Conservation (phyloP, 352 stramenopile genomes). For the Phytophthora macrochlamydospora region DNA sequence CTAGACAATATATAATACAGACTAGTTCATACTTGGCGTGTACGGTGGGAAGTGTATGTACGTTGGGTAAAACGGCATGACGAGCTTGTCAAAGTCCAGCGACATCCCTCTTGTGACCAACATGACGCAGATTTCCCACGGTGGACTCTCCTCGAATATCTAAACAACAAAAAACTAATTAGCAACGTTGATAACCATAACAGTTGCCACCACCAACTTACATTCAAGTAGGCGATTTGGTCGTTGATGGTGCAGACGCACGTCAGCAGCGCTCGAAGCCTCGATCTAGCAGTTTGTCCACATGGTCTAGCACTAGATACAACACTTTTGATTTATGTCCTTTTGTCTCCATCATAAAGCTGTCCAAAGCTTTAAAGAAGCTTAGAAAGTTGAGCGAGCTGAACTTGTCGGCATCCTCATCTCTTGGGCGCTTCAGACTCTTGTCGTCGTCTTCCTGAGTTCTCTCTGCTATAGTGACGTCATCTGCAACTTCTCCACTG, state of each 20-base stretch:
- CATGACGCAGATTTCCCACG: constrained; percentile 69
- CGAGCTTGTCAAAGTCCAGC: constrained; percentile 60
- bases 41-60: constrained; percentile 70
- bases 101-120: constrained; percentile 73
- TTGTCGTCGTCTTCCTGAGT: constrained; percentile 5
- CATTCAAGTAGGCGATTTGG: constrained; percentile 63
- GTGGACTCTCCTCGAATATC: constrained; percentile 48
- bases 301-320: constrained; percentile 71
- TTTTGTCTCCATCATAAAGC: constrained; percentile 43
- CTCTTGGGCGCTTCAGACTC: neutral
- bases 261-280: constrained; percentile 57
- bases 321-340: constrained; percentile 32
- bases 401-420: constrained; percentile 36
- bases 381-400: constrained; percentile 71
- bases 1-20: too few species aligned
- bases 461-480: constrained; percentile 6
- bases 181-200: neutral
- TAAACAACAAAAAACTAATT: constrained; percentile 18
- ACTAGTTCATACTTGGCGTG: constrained; percentile 38
- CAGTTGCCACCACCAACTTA: constrained; percentile 19
- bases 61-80: constrained; percentile 53
- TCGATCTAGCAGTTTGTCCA: constrained; percentile 67
- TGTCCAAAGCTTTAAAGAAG: constrained; percentile 69
- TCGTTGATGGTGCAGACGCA: constrained; percentile 78
- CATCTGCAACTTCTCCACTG: constrained; percentile 7